These are phyloP conservation scores for Stentor roeselii DNA, from an alignment of 73 alveolate genomes.

Conservation along the genomic window DNA sequence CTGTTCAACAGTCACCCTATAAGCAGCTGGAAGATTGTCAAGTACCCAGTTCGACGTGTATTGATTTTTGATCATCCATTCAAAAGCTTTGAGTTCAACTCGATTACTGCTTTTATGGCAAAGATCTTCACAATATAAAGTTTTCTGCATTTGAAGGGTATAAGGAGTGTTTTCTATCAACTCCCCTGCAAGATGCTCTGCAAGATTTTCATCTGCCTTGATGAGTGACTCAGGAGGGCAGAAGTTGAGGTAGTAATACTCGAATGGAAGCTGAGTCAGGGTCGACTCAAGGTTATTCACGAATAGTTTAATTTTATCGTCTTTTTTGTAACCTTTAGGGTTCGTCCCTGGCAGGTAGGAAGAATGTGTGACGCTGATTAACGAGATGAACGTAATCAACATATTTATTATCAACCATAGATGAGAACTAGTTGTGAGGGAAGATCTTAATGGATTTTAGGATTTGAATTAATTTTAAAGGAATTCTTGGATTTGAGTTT, in stretches of 20 bases:
- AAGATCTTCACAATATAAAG: not conserved
- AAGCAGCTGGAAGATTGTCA: slow-evolving; percentile 25
- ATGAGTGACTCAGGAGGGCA: not conserved
- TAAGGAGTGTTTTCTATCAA: slow-evolving; percentile 24
- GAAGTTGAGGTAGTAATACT: slow-evolving; percentile 28
- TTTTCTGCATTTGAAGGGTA: not conserved
- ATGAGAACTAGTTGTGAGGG: no score
- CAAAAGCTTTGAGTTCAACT: not conserved
- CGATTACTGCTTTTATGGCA: not conserved
- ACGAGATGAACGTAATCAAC: no score
- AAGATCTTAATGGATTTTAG: no score
- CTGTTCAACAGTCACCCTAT: not conserved
- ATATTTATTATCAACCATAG: no score
- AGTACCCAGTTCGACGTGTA: slow-evolving; percentile 7
- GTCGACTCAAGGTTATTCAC: slow-evolving; percentile 28
- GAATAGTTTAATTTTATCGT: not conserved
- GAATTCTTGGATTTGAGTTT: no score
- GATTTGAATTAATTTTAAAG: no score
- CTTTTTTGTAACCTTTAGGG: slow-evolving; percentile 13
- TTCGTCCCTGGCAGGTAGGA: slow-evolving; percentile 21
- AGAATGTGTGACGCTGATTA: no score
- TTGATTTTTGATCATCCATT: slow-evolving; percentile 28
- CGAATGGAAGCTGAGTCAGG: slow-evolving; percentile 22
- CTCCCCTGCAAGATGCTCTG: slow-evolving; percentile 9
- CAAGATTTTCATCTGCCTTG: slow-evolving; percentile 3